phyloP scores from a whole-genome alignment of 176 grass and related monocot genomes.

The Miscanthus lutarioriparius region DNA sequence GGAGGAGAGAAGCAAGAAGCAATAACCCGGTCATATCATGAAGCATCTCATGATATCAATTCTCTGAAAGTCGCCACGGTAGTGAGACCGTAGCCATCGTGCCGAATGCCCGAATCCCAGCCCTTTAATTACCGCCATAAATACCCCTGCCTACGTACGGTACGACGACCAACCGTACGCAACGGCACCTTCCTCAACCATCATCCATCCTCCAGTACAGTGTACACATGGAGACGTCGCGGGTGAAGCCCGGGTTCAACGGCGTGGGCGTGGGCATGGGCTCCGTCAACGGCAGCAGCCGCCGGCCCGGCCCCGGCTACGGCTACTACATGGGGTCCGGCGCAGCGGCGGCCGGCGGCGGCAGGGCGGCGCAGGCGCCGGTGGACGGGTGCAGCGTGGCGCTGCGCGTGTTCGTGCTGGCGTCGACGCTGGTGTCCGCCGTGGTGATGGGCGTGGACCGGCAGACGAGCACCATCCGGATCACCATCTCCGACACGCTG shows the following conservation, averaged over 20 bases:
- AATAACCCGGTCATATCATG: too few relatives aligned
- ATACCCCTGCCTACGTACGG: not conserved
- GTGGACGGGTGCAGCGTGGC: conserved; percentile 33
- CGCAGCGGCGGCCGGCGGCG: not conserved
- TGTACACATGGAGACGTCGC: conserved; percentile 51
- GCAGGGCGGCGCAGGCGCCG: not conserved
- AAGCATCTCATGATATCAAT: not conserved
- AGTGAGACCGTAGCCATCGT: not conserved
- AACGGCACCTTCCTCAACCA: not conserved
- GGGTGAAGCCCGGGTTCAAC: conserved; percentile 50
- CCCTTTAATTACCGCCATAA: not conserved
- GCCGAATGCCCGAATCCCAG: not conserved
- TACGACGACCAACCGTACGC: not conserved
- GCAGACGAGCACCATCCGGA: conserved; percentile 47
- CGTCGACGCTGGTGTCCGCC: conserved; percentile 53
- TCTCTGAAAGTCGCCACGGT: not conserved
- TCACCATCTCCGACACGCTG: conserved; percentile 37
- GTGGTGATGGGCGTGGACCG: conserved; percentile 61
- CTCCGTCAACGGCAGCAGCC: conserved; percentile 25
- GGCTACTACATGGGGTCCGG: not conserved
- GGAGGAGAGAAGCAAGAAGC: too few relatives aligned
- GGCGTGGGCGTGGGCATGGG: conserved; percentile 17
- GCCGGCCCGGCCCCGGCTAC: not conserved
- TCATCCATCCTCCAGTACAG: not conserved
- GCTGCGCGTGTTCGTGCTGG: conserved; percentile 48